Base-by-base conservation (phyloP, 371 early-diverging fungal genomes). In the Batrachochytrium dendrobatidis region DNA sequence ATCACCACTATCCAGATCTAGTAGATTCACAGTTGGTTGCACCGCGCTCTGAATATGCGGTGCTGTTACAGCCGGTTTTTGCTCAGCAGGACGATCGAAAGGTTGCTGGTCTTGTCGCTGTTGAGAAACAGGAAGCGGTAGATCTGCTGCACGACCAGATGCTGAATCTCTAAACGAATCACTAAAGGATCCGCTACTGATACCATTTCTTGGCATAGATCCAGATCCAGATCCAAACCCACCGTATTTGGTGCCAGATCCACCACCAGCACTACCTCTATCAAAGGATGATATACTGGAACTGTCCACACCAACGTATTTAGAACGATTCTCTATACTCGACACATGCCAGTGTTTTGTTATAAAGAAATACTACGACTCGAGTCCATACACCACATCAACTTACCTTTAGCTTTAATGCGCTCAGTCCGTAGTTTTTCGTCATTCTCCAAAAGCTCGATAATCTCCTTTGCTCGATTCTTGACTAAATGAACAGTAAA, bases 391-490 rank as follows among this genome's bases (percentile, higher is more conserved):
- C 39, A n/a, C 39, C 12, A n/a, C 12, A n/a, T 25, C 30, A 15
- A 29, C 46, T 79, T 81, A 45, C 46, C 46, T 64, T 85, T 86
- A 17, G 98, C 95, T 64, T 88, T 91, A 60, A 84, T 83, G 18
- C 98, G 83, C 62, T 97, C 98, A 17, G 75, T 76, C 34, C 83
- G 84, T 61, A 95, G 85, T 17, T 71, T 78, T 10, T 90, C 86
- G 26, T 78, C 82, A 67, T 89, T 80, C 45, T 79, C 80, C 26
- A 95, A 66, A 53, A 95, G 70, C 7, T 92, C 94, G 0, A 82
- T 76, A 39, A 97, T 77, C 72, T 94, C 92, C 67, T 89, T 91
- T 22, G 95, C 90, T 20, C 95, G 81, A 62, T 91, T 87, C 29
- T 91, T 87, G 34, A 96, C 90, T 90, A 63, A 31, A 51, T n/a